These are phyloP conservation scores for Sarcocystis neurona DNA, from an alignment of 169 alveolate genomes.

Conservation along the genomic window DNA sequence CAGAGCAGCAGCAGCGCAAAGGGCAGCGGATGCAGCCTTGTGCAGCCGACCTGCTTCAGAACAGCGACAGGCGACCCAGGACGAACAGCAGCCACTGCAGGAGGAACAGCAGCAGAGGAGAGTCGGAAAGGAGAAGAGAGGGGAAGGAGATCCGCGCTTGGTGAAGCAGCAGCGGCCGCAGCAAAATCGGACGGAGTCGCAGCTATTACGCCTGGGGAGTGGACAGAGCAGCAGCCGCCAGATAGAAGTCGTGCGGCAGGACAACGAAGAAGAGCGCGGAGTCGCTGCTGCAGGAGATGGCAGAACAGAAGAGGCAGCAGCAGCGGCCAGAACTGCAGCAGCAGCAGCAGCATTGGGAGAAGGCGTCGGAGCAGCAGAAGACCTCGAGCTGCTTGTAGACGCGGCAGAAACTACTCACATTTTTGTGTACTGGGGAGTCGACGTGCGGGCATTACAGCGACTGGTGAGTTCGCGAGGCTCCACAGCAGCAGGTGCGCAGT, in stretches of 20 bases:
- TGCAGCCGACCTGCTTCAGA: no score
- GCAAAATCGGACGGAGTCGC: no score
- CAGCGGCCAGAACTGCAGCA: no score
- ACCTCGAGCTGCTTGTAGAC: neutral
- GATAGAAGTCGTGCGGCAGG: neutral
- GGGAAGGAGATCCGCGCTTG: neutral
- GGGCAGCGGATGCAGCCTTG: no score
- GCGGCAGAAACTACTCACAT: neutral
- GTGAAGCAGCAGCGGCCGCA: conserved; percentile 1
- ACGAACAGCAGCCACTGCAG: no score
- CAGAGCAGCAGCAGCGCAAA: no score
- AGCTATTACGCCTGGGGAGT: no score
- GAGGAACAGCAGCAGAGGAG: neutral
- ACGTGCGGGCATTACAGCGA: neutral
- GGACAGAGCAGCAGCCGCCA: neutral
- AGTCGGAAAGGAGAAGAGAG: neutral
- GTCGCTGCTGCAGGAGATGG: neutral
- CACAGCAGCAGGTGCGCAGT: no score
- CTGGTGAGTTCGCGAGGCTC: no score
- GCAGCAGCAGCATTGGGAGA: neutral
- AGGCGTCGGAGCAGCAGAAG: neutral
- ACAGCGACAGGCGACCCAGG: no score
- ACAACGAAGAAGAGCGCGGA: neutral
- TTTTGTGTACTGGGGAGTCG: conserved; percentile 12
- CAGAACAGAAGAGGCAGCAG: neutral